Evolutionary conservation across 371 early-diverging fungal genomes (phyloP).

Genomic region (Mucor mucedo): DNA sequence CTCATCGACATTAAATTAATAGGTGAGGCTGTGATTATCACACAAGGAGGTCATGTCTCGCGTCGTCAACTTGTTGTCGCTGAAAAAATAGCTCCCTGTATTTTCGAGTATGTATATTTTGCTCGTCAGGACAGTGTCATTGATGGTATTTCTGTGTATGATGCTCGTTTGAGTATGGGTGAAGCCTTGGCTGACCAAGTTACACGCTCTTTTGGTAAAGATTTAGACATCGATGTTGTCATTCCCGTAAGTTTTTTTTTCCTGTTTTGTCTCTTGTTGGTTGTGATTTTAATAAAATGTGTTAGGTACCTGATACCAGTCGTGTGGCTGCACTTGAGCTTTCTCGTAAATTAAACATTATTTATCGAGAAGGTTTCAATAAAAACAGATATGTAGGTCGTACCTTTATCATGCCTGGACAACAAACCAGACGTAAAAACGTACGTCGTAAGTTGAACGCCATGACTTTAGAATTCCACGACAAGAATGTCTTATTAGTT

Average conservation of each 20-base stretch:
- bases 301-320: constrained; percentile 91
- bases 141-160: constrained; percentile 97
- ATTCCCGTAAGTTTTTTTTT: constrained; percentile 76
- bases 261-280: not conserved
- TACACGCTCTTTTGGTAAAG: constrained; percentile 63
- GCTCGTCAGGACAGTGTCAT: constrained; percentile 97
- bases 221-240: constrained; percentile 92
- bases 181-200: constrained; percentile 91
- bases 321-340: constrained; percentile 93
- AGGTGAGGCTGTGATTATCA: constrained; percentile 91
- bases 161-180: constrained; percentile 96
- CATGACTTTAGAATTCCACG: constrained; percentile 94
- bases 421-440: constrained; percentile 85
- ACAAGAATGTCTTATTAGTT: constrained; percentile 94
- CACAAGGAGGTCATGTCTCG: constrained; percentile 67
- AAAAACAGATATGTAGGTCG: constrained; percentile 98
- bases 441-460: constrained; percentile 98
- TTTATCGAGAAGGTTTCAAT: constrained; percentile 97
- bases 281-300: not conserved
- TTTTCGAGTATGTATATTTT: constrained; percentile 99
- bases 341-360: constrained; percentile 81
- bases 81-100: constrained; percentile 84
- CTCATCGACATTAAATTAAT: constrained; percentile 8
- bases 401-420: constrained; percentile 99
- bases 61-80: constrained; percentile 67